Base-by-base conservation (phyloP, 129 eudicot genomes). In the Oenanthe sinensis region DNA sequence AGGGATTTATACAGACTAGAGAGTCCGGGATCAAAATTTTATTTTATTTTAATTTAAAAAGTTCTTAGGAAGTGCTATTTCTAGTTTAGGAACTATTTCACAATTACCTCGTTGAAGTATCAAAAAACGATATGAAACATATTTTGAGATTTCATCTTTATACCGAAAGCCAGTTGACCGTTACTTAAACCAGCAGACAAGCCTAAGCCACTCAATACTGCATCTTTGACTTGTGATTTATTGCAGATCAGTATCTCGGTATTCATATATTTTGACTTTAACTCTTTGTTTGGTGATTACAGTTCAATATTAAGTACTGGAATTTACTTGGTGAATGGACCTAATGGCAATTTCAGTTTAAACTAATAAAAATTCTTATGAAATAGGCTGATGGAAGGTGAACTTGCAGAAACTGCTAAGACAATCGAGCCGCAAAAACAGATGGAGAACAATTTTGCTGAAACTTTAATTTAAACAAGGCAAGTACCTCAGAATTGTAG, bases 401-500 rank as follows among this genome's bases (percentile, higher is more conserved):
- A 69, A 33, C 40, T 4, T 16, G 42, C 45, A 39, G 74, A 37
- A 63, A 26, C 20, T 63, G 74, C 43, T 1, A 69, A 37, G 45
- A 19, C 46, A 42, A 4, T 50, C n/a, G 1, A 54, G 60, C 60
- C 17, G 17, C 24, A 6, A 17, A 52, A 52, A 17, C 6, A 52
- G 60, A 52, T 17, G 22, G 17, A 69, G 17, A 37, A 19, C 14
- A 40, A 70, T 5, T 39, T 26, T 19, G 30, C 20, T 71, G 6
- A 48, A 74, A 40, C 2, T 10, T 17, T 12, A 12, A 70, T 22
- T 55, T 12, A 49, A 12, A 30, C 17, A 49, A 42, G 24, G 65
- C 47, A 36, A 52, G 74, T 62, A 89, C 97, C 98, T 90, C 90
- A 5, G 98, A 94, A 81, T 94, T 94, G 85, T 94, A 94, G 78